Conservation (phyloP, 2,329 filamentous ascomycete genomes). For the Tolypocladium inflatum region DNA sequence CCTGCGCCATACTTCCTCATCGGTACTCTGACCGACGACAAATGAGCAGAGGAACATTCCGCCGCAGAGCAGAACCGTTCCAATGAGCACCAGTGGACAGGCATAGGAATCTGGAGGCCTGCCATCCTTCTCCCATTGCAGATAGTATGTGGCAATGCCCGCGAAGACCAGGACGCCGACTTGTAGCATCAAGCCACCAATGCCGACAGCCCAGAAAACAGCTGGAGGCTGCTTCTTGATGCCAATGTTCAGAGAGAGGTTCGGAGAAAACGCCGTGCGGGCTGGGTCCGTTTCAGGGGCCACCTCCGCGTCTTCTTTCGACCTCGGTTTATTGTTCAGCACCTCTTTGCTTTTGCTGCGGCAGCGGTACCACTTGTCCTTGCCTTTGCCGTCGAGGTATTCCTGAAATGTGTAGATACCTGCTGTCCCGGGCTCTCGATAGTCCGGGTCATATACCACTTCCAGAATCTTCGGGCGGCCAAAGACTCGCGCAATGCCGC, state of each 20-base stretch:
- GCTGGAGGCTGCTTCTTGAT: neutral
- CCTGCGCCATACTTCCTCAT: neutral
- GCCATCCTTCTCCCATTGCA: neutral
- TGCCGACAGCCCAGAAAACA: neutral
- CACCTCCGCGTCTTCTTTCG: neutral
- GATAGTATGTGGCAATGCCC: neutral
- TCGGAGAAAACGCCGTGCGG: neutral
- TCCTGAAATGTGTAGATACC: neutral
- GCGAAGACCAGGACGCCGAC: neutral
- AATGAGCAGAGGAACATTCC: neutral
- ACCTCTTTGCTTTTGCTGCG: neutral
- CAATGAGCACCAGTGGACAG: neutral
- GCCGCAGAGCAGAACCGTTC: neutral
- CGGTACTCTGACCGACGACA: neutral
- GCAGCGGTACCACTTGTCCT: neutral
- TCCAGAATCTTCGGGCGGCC: slow-evolving; percentile 23
- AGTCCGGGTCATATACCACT: slow-evolving; percentile 10
- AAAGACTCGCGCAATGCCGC: slow-evolving; percentile 20
- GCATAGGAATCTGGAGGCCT: neutral
- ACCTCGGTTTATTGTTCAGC: neutral
- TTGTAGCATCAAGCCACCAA: neutral
- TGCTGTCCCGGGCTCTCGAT: neutral
- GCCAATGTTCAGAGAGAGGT: neutral
- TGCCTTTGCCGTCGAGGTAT: neutral
- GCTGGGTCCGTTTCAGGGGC: neutral